A percentile compares a stretch with the other conserved stretches of the same genome.
Conservation (phyloP, 73 alveolate species). For the Tetrahymena thermophila region DNA sequence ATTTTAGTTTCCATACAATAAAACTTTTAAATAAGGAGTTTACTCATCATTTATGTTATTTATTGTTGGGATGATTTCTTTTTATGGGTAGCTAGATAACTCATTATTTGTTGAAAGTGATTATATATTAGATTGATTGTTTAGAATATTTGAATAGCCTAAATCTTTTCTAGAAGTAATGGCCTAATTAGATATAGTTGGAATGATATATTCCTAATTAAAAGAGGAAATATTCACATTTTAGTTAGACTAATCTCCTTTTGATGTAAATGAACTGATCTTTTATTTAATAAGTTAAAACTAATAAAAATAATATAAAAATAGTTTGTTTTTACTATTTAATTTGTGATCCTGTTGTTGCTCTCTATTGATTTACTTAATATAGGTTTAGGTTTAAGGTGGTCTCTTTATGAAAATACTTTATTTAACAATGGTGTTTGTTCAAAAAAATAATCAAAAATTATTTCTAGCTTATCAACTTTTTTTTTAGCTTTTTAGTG, state of each 20-base stretch:
- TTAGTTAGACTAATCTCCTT: background rate
- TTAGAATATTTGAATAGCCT: background rate
- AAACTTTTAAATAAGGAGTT: background rate
- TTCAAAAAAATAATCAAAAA: background rate
- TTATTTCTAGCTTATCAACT: background rate
- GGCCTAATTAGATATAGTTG: background rate
- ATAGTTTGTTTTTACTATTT: background rate
- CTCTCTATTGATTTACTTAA: background rate
- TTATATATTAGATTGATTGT: background rate
- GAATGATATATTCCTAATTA: background rate
- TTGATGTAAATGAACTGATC: background rate
- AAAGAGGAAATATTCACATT: background rate
- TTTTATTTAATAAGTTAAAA: background rate
- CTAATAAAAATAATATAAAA: background rate
- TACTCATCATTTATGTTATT: background rate
- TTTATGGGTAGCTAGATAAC: background rate
- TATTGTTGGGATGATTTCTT: background rate
- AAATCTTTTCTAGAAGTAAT: background rate
- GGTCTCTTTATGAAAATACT: background rate
- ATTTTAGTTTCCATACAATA: background rate
- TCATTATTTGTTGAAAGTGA: background rate
- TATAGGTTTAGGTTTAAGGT: background rate
- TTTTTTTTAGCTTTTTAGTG: background rate
- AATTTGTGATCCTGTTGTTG: background rate
- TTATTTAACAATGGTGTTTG: background rate